Base-by-base conservation (phyloP, 2,329 filamentous ascomycete species). In the Cercospora sp. region DNA sequence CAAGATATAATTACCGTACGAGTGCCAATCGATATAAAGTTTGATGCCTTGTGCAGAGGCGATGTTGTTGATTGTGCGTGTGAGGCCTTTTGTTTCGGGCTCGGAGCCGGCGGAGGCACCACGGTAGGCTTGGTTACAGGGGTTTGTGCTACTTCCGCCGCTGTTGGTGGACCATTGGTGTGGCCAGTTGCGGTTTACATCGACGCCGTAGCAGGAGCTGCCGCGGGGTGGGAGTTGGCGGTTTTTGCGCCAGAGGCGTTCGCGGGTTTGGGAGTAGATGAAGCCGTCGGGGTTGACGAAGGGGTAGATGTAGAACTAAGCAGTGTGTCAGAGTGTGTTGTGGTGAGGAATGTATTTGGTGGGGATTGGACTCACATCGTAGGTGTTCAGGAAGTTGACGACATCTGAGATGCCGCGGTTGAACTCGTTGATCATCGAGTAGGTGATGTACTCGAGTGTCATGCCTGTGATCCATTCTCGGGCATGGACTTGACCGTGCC, bases 231-330 rank as follows among this genome's bases (percentile, higher is more conserved):
- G 79, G 5, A 75, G 73, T 69, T 85, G 82, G 5, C 86, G 82
- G 76, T 87, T 88, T 79, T 89, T 89, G 70, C 87, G 86, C 88
- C 88, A 90, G 63, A 89, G 74, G 12, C 88, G 84, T 74, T 88
- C 79, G 12, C 73, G 82, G 1, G 81, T 85, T 74, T 89, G 86
- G 0, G 84, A 84, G 77, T 85, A 88, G 40, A 85, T 79, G 74
- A 89, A 89, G 30, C 87, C 86, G 65, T 89, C 87, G 0, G 87
- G 86, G 74, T 90, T 89, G 16, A 88, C 86, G 26, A 89, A 79
- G 3, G 88, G 87, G 68, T 89, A 83, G 71, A 91, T 84, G 76
- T 89, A 90, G 71, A 89, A 89, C 48, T 53, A n/a, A 10, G 3
- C 5, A 5, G 9, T 20, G 3, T 12, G 45, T 26, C 9, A 36